Conservation (phyloP, 192 early-diverging fungal genomes). For the Podila epigama region DNA sequence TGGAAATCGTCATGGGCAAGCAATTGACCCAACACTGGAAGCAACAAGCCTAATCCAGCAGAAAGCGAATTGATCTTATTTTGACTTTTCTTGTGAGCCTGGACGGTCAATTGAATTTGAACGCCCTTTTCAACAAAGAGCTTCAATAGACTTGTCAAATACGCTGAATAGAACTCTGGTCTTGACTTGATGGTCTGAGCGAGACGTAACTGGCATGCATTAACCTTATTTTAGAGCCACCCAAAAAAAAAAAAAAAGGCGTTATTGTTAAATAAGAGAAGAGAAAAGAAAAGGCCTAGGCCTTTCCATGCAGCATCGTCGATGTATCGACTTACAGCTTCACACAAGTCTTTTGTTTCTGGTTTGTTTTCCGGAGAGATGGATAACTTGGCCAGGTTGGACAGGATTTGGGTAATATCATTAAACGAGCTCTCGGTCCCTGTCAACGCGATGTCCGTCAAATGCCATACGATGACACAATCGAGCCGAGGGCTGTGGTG, state of each 20-base stretch:
- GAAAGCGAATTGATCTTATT: slow-evolving; percentile 50
- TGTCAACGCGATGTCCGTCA: slow-evolving; percentile 68
- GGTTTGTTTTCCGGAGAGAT: slow-evolving; percentile 51
- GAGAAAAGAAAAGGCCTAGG: background rate
- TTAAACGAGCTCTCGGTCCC: slow-evolving; percentile 59
- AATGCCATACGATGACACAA: slow-evolving; percentile 58
- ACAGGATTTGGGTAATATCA: slow-evolving; percentile 63
- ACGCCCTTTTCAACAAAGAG: slow-evolving; percentile 67
- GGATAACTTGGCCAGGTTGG: slow-evolving; percentile 53
- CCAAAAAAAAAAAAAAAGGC: too few relatives aligned
- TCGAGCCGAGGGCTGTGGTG: slow-evolving; percentile 54
- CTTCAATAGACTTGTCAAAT: slow-evolving; percentile 57
- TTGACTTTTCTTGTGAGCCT: slow-evolving; percentile 49
- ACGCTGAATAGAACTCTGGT: slow-evolving; percentile 63
- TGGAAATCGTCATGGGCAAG: slow-evolving; percentile 65
- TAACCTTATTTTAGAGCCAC: slow-evolving; percentile 41
- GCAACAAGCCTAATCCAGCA: slow-evolving; percentile 59
- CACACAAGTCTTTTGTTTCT: slow-evolving; percentile 15
- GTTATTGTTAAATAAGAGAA: background rate
- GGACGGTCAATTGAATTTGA: slow-evolving; percentile 53
- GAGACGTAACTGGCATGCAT: slow-evolving; percentile 50
- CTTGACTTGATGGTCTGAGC: slow-evolving; percentile 52
- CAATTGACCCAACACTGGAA: slow-evolving; percentile 67
- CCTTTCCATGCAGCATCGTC: background rate
- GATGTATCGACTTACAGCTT: slow-evolving; percentile 34